phyloP scores from a whole-genome alignment of 1,139 yeast genomes.

The Geotrichum restrictum region DNA sequence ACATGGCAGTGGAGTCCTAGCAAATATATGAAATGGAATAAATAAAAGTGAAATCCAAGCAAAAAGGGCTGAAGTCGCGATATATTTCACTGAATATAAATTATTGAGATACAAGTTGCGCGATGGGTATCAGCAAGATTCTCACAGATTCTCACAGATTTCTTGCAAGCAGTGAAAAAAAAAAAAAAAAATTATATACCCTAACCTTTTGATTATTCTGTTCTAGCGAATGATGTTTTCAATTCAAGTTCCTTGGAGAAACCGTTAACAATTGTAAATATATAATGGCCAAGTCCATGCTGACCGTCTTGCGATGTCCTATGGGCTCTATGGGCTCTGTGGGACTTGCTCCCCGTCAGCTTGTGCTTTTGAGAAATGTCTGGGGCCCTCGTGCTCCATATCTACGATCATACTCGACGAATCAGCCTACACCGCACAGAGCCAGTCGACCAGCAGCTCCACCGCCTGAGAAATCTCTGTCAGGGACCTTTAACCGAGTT shows the following conservation, averaged over 20 bases:
- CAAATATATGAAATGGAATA: background rate
- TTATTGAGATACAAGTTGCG: too few species aligned
- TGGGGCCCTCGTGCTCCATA: background rate
- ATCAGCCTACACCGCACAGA: background rate
- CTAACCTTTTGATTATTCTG: too few species aligned
- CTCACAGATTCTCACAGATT: too few species aligned
- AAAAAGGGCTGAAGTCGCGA: background rate
- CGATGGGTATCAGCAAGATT: too few species aligned
- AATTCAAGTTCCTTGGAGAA: background rate
- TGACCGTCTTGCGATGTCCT: background rate
- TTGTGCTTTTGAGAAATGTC: background rate
- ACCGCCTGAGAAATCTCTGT: slow-evolving; percentile 2
- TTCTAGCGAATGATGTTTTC: background rate
- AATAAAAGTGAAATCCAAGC: background rate
- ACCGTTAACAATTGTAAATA: background rate
- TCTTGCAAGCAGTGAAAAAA: background rate
- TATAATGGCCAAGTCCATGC: background rate
- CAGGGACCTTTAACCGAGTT: slow-evolving; percentile 15
- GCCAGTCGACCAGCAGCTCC: slow-evolving; percentile 16
- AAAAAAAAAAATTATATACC: background rate
- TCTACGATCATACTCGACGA: slow-evolving; percentile 1
- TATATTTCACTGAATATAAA: too few species aligned
- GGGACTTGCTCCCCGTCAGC: too few species aligned
- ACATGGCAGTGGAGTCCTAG: slow-evolving; percentile 15
- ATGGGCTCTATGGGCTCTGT: too few species aligned